These are phyloP conservation scores for Mycena olivaceomarginata DNA, from an alignment of 768 basidiomycete species.

Conservation along the genomic window DNA sequence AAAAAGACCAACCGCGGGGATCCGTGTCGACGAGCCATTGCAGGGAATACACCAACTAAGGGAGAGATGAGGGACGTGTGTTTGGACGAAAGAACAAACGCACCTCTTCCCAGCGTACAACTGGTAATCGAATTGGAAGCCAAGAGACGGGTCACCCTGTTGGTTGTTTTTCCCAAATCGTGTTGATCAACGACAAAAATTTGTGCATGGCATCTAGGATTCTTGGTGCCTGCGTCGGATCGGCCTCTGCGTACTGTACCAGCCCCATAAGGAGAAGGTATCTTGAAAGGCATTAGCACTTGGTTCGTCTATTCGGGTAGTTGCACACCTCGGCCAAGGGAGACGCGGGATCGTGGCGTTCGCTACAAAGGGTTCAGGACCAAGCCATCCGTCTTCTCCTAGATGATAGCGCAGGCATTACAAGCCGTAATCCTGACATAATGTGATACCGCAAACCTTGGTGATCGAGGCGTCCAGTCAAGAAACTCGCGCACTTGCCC, in stretches of 20 bases:
- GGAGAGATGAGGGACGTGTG: background rate
- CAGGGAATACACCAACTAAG: slow-evolving; percentile 58
- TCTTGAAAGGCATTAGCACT: background rate
- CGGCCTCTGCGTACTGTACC: slow-evolving; percentile 66
- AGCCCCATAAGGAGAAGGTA: slow-evolving; percentile 59
- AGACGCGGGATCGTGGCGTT: slow-evolving; percentile 61
- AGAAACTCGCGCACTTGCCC: slow-evolving; percentile 61
- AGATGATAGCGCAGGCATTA: slow-evolving; percentile 51
- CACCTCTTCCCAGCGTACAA: slow-evolving; percentile 66
- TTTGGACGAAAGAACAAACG: background rate
- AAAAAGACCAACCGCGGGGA: slow-evolving; percentile 54
- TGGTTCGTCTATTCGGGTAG: background rate
- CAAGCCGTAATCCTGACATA: no score
- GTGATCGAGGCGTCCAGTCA: slow-evolving; percentile 60
- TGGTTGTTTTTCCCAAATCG: slow-evolving; percentile 59
- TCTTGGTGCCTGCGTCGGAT: slow-evolving; percentile 57
- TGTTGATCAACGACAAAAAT: slow-evolving; percentile 58
- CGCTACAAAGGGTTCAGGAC: slow-evolving; percentile 60
- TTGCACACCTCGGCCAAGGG: slow-evolving; percentile 62
- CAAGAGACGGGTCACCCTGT: slow-evolving; percentile 58
- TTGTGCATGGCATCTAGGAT: slow-evolving; percentile 62
- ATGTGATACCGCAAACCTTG: slow-evolving; percentile 45
- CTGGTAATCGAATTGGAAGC: slow-evolving; percentile 65
- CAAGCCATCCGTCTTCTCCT: slow-evolving; percentile 64
- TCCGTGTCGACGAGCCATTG: slow-evolving; percentile 65